Conservation (phyloP, 2,329 filamentous ascomycete genomes). For the Zalaria obscura region DNA sequence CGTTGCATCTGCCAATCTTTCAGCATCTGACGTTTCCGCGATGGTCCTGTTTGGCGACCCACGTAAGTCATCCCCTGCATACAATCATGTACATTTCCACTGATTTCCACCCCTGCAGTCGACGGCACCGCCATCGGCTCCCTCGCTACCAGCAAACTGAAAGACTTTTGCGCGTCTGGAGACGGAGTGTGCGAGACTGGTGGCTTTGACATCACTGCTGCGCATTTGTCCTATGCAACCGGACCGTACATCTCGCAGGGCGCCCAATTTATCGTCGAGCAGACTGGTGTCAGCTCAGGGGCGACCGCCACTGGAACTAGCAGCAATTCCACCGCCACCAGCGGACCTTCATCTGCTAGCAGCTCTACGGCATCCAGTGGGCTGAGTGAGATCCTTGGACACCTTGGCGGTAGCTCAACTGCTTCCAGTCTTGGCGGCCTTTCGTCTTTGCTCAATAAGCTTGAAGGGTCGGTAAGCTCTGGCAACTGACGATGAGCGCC, state of each 20-base stretch:
- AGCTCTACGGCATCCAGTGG: not conserved
- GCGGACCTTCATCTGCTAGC: not conserved
- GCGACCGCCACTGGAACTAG: not conserved
- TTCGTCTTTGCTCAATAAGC: too few relatives aligned
- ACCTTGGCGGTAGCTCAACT: too few relatives aligned
- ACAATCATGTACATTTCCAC: not conserved
- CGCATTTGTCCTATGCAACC: conserved; percentile 9
- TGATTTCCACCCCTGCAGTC: not conserved
- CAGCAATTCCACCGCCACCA: not conserved
- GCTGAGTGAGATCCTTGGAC: not conserved
- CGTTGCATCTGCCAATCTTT: conserved; percentile 7
- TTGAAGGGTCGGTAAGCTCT: too few relatives aligned
- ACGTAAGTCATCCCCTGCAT: not conserved
- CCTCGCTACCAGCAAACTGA: conserved; percentile 1
- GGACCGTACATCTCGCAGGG: not conserved
- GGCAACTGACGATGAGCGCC: too few relatives aligned
- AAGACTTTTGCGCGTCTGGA: conserved; percentile 13
- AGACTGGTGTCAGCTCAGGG: not conserved
- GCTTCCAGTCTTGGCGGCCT: too few relatives aligned
- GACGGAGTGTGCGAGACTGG: conserved; percentile 13
- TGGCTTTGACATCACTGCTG: conserved; percentile 10
- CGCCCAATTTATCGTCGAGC: conserved; percentile 2
- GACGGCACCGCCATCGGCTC: not conserved
- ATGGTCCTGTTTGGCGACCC: conserved; percentile 17
- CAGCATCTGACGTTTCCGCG: conserved; percentile 4